These are phyloP conservation scores for Cytospora mali DNA, from an alignment of 2,329 filamentous ascomycete species.

Conservation along the genomic window DNA sequence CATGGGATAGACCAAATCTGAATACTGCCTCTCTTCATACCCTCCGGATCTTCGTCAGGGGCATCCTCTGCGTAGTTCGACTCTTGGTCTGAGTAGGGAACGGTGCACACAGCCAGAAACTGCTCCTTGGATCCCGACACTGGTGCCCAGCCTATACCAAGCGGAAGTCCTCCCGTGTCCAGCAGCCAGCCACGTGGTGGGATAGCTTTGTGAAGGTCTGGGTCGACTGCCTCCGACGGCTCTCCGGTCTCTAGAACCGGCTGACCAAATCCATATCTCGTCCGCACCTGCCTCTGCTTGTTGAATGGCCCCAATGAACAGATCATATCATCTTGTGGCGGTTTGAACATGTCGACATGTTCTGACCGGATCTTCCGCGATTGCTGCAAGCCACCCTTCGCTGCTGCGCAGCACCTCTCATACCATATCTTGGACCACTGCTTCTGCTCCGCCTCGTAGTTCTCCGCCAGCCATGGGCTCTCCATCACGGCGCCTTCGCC, in stretches of 20 bases:
- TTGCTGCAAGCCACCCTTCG: slow-evolving; percentile 28
- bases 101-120: slow-evolving; percentile 54
- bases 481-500: slow-evolving; percentile 37
- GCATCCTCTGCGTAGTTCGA: slow-evolving; percentile 17
- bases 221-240: slow-evolving; percentile 34
- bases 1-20: slow-evolving; percentile 28
- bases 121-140: slow-evolving; percentile 43
- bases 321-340: slow-evolving; percentile 30
- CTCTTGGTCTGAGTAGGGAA: slow-evolving; percentile 55
- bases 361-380: slow-evolving; percentile 24
- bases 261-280: slow-evolving; percentile 26
- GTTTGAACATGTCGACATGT: slow-evolving; percentile 26
- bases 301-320: slow-evolving; percentile 35
- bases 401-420: slow-evolving; percentile 25
- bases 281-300: slow-evolving; percentile 32
- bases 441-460: slow-evolving; percentile 40
- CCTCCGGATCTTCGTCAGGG: slow-evolving; percentile 15
- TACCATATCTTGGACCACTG: slow-evolving; percentile 38
- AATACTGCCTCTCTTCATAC: slow-evolving; percentile 22
- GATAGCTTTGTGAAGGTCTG: slow-evolving; percentile 29
- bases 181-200: slow-evolving; percentile 51
- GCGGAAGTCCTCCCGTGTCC: slow-evolving; percentile 56
- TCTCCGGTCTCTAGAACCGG: slow-evolving; percentile 36
- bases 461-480: slow-evolving; percentile 45
- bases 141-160: slow-evolving; percentile 57